phyloP scores from a whole-genome alignment of 345 rosid genomes.

The Camelina hispida region DNA sequence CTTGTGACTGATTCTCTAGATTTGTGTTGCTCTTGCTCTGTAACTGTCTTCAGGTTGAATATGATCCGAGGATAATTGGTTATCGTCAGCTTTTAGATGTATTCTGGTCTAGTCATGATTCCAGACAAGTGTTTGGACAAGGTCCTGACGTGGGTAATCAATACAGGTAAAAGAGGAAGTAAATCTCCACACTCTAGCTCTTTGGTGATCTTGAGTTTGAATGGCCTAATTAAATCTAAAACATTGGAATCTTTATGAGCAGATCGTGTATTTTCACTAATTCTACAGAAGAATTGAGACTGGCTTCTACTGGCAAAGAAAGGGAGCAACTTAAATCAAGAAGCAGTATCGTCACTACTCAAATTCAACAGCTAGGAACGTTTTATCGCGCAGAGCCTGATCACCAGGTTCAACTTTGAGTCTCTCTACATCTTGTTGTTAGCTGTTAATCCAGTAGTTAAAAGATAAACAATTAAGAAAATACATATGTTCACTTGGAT shows the following conservation, averaged over 20 bases:
- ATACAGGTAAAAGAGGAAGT: conserved; percentile 62
- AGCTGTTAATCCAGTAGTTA: conserved; percentile 3
- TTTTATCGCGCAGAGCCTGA: conserved; percentile 94
- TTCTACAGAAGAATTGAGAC: conserved; percentile 78
- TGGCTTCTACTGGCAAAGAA: conserved; percentile 81
- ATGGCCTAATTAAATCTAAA: neutral
- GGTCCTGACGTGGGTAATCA: conserved; percentile 98
- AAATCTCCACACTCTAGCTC: neutral
- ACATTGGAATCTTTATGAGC: conserved; percentile 22
- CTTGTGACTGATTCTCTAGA: neutral
- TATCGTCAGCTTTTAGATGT: conserved; percentile 82
- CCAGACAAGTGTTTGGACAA: conserved; percentile 90
- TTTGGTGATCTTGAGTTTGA: neutral
- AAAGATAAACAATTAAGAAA: neutral
- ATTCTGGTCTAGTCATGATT: conserved; percentile 94
- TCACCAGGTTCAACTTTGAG: conserved; percentile 65
- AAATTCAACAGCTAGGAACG: conserved; percentile 64
- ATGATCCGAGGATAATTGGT: conserved; percentile 68
- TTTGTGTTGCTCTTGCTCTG: conserved; percentile 11
- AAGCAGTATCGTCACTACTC: conserved; percentile 81
- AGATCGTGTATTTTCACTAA: conserved; percentile 88
- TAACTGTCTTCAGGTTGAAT: conserved; percentile 67
- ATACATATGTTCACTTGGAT: no score
- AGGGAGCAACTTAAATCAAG: conserved; percentile 77
- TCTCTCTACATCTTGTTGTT: neutral